Evolutionary conservation across 2,329 filamentous ascomycete genomes (phyloP).

Genomic region (Scytalidium lignicola): DNA sequence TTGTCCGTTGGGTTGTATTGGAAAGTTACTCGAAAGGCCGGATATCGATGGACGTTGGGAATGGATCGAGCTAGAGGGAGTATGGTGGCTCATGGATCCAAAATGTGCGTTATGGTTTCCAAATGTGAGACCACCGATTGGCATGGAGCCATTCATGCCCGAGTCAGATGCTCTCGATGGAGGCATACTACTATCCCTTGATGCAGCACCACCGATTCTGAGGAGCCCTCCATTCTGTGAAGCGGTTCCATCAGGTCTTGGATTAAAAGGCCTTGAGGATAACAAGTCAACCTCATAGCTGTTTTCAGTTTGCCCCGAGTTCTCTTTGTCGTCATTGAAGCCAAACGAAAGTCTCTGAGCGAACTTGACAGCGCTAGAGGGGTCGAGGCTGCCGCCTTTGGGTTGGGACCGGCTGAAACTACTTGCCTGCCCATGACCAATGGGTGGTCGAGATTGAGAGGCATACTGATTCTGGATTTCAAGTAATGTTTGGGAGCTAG

Average conservation of each 20-base stretch:
- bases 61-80: slow-evolving; percentile 40
- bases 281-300: slow-evolving; percentile 19
- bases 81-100: slow-evolving; percentile 30
- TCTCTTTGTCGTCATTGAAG: slow-evolving; percentile 26
- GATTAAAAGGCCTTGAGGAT: slow-evolving; percentile 13
- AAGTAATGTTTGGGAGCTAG: slow-evolving; percentile 28
- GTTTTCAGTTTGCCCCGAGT: slow-evolving; percentile 16
- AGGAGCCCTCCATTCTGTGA: slow-evolving; percentile 44
- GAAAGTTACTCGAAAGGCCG: slow-evolving; percentile 42
- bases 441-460: slow-evolving; percentile 38
- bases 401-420: slow-evolving; percentile 29
- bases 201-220: slow-evolving; percentile 36
- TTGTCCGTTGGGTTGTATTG: slow-evolving; percentile 38
- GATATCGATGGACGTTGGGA: slow-evolving; percentile 40
- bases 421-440: slow-evolving; percentile 34
- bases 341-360: slow-evolving; percentile 21
- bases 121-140: slow-evolving; percentile 14
- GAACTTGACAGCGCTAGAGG: slow-evolving; percentile 37
- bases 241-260: slow-evolving; percentile 15
- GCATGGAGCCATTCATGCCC: slow-evolving; percentile 23
- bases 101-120: slow-evolving; percentile 15
- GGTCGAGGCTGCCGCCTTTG: slow-evolving; percentile 39
- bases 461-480: slow-evolving; percentile 38
- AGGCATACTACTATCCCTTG: slow-evolving; percentile 51
- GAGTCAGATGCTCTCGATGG: slow-evolving; percentile 49